A percentile compares a stretch with the other conserved stretches of the same genome.
Evolutionary conservation across 768 basidiomycete genomes (phyloP).

Genomic region (Tephrocybe rancida): DNA sequence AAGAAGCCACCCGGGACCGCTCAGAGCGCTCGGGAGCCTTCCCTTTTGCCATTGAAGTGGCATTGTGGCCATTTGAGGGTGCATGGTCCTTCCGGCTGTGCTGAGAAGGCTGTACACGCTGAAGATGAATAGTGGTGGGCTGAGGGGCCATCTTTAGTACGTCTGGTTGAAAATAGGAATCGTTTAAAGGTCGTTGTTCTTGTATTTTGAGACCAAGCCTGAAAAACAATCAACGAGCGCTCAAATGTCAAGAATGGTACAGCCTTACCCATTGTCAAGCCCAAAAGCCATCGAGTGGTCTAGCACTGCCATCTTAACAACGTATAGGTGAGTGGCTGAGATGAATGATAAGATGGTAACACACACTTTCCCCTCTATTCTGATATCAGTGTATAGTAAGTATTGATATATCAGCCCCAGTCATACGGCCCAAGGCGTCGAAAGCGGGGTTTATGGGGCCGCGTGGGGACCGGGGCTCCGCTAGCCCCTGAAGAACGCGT

Average conservation of each 20-base stretch:
- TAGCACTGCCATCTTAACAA: background rate
- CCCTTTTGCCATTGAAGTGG: background rate
- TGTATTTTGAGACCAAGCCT: constrained; percentile 8
- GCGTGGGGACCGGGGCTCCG: background rate
- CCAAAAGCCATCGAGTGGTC: background rate
- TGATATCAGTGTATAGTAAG: background rate
- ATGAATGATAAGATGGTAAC: background rate
- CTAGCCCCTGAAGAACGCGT: background rate
- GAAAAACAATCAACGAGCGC: background rate
- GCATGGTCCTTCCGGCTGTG: constrained; percentile 1
- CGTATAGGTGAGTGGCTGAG: no score
- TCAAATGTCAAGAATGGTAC: background rate
- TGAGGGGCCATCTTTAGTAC: background rate
- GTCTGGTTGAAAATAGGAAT: background rate
- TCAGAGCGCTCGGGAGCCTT: constrained; percentile 21
- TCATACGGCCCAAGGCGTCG: constrained; percentile 4
- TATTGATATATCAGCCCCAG: background rate
- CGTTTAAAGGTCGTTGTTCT: background rate
- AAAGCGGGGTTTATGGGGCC: constrained; percentile 1
- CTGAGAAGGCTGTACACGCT: background rate
- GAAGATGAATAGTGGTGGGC: background rate
- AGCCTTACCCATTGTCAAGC: constrained; percentile 13
- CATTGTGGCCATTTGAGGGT: constrained; percentile 3
- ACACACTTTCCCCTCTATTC: background rate
- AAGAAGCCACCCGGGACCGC: constrained; percentile 27